Conservation (phyloP, 2,329 filamentous ascomycete genomes). For the Neoscytalidium dimidiatum region DNA sequence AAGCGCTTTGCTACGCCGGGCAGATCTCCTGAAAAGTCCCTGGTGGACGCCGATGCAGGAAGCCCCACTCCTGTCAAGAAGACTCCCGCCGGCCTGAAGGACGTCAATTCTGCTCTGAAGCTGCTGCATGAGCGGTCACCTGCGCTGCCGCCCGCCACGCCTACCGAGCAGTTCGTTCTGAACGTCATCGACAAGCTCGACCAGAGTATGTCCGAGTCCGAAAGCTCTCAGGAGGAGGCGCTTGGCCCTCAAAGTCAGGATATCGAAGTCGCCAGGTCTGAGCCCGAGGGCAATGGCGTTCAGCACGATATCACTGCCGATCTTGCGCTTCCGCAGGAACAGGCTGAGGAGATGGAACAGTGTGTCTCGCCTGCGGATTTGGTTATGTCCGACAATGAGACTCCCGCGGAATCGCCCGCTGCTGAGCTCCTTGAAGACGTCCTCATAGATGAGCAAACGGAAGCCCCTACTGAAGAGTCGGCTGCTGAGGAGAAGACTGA, state of each 20-base stretch:
- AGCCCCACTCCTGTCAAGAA: constrained; percentile 14
- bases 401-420: neutral
- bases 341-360: neutral
- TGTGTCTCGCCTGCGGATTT: neutral
- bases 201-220: constrained; percentile 6
- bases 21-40: constrained; percentile 1
- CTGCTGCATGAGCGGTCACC: constrained; percentile 11
- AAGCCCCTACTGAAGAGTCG: neutral
- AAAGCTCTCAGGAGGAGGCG: neutral
- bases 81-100: constrained; percentile 15
- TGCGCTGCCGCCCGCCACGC: neutral
- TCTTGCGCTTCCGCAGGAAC: neutral
- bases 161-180: constrained; percentile 15
- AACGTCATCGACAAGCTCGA: constrained; percentile 17
- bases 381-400: constrained; percentile 2
- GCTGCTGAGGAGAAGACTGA: neutral
- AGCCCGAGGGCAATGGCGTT: neutral
- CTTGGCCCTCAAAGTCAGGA: neutral
- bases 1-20: constrained; percentile 12
- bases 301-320: neutral
- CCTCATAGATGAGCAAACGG: neutral
- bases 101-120: constrained; percentile 13
- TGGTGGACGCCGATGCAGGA: constrained; percentile 1
- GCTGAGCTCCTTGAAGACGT: neutral
- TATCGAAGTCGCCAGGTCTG: neutral